A percentile compares a stretch with the other conserved stretches of the same genome.
These are phyloP conservation scores for Geum urbanum DNA, from an alignment of 306 rosid species.

Conservation along the genomic window DNA sequence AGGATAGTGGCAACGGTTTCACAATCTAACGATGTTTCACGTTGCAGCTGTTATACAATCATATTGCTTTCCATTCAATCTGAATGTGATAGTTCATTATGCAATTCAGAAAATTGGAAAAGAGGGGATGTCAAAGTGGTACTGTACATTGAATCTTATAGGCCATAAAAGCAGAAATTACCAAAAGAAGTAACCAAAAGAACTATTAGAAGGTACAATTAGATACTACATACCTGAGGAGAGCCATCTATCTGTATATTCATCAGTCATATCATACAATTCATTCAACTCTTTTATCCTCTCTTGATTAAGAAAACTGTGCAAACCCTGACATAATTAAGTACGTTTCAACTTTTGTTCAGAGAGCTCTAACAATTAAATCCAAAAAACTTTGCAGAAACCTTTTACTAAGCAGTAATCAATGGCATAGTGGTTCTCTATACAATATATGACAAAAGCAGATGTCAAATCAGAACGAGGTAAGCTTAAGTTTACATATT, in stretches of 20 bases:
- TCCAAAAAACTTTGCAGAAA: constrained; percentile 20
- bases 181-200: not conserved
- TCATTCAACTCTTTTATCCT: constrained; percentile 58
- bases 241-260: constrained; percentile 84
- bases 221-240: constrained; percentile 59
- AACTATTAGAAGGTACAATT: not conserved
- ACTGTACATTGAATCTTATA: not conserved
- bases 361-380: constrained; percentile 9
- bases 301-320: constrained; percentile 50
- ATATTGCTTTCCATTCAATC: constrained; percentile 8
- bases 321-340: constrained; percentile 62
- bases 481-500: not conserved
- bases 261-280: constrained; percentile 72
- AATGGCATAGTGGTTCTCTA: not conserved
- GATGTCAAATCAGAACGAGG: not conserved
- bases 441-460: not conserved
- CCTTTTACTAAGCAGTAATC: not conserved
- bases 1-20: not conserved
- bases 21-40: not conserved
- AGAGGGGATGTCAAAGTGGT: not conserved
- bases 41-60: not conserved
- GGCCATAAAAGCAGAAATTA: not conserved
- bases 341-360: constrained; percentile 15
- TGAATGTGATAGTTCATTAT: not conserved
- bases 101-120: not conserved